Percentiles rank a stretch among this genome's conserved stretches.
Conservation (phyloP, 129 eudicot genomes). For the Arctium minus region DNA sequence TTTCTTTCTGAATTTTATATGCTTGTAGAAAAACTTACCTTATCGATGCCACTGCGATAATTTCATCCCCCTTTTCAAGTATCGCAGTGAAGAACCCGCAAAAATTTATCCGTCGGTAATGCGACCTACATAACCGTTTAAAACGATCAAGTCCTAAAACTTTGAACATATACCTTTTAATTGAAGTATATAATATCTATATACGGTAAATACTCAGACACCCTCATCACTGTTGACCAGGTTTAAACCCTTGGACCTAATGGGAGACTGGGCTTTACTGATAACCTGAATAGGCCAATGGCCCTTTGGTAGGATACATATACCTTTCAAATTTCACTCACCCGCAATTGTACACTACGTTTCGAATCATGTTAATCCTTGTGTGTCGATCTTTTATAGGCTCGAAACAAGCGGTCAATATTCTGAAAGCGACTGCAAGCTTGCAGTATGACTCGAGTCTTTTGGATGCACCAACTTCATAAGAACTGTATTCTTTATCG, state of each 20-base stretch:
- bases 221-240: no score
- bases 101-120: slow-evolving; percentile 51
- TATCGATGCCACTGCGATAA: slow-evolving; percentile 56
- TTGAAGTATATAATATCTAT: no score
- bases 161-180: no score
- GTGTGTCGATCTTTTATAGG: slow-evolving; percentile 62
- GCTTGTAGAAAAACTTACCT: slow-evolving; percentile 32
- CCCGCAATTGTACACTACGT: slow-evolving; percentile 64
- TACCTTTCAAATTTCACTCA: slow-evolving; percentile 20
- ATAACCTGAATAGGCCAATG: background rate
- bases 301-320: background rate
- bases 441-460: slow-evolving; percentile 46
- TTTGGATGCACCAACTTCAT: slow-evolving; percentile 15
- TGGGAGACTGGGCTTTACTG: no score
- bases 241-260: background rate
- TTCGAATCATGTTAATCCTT: slow-evolving; percentile 34
- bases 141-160: background rate
- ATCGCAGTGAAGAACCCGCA: slow-evolving; percentile 55
- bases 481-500: slow-evolving; percentile 32
- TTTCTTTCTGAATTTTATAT: no score
- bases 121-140: slow-evolving; percentile 43
- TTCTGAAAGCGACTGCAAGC: slow-evolving; percentile 48
- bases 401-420: slow-evolving; percentile 51
- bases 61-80: slow-evolving; percentile 56
- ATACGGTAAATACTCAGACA: no score